These are phyloP conservation scores for Hypoxylon intermedium DNA, from an alignment of 495 filamentous ascomycete species.

Conservation along the genomic window DNA sequence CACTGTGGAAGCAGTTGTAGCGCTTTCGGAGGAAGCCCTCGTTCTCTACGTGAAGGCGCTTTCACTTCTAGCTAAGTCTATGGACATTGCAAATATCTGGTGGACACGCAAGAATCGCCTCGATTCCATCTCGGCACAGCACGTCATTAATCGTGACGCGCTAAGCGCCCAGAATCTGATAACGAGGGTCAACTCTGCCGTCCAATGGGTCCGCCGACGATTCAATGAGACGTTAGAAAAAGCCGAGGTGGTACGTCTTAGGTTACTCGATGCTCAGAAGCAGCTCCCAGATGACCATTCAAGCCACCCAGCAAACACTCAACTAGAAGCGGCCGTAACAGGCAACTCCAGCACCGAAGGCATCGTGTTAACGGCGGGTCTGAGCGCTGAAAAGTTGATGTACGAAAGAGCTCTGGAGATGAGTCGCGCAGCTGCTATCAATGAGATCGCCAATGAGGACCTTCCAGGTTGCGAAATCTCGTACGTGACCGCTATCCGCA, in stretches of 20 bases:
- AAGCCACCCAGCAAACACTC: slow-evolving; percentile 80
- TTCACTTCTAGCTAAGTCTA: slow-evolving; percentile 86
- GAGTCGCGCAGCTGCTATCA: slow-evolving; percentile 92
- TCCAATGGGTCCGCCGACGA: slow-evolving; percentile 90
- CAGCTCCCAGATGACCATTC: slow-evolving; percentile 84
- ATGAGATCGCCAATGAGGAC: slow-evolving; percentile 91
- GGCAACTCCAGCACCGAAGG: slow-evolving; percentile 65
- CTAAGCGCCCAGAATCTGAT: slow-evolving; percentile 62
- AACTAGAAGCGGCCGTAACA: slow-evolving; percentile 52
- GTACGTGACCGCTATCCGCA: slow-evolving; percentile 87
- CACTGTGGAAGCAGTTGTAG: slow-evolving; percentile 83
- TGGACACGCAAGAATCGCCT: slow-evolving; percentile 79
- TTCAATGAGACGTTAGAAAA: slow-evolving; percentile 98
- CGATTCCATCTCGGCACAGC: slow-evolving; percentile 61
- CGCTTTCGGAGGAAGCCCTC: slow-evolving; percentile 90
- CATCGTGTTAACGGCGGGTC: slow-evolving; percentile 67
- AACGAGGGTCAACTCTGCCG: slow-evolving; percentile 84
- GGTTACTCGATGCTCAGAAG: slow-evolving; percentile 85
- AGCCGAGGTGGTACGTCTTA: slow-evolving; percentile 86
- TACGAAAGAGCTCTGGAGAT: slow-evolving; percentile 97
- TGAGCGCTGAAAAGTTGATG: slow-evolving; percentile 97
- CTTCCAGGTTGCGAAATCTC: slow-evolving; percentile 88
- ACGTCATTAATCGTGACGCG: slow-evolving; percentile 53
- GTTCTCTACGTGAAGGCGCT: slow-evolving; percentile 96
- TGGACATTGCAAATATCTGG: slow-evolving; percentile 94